A percentile compares a stretch with the other conserved stretches of the same genome.
Conservation (phyloP, 495 filamentous ascomycete genomes). For the Cenococcum geophilum region DNA sequence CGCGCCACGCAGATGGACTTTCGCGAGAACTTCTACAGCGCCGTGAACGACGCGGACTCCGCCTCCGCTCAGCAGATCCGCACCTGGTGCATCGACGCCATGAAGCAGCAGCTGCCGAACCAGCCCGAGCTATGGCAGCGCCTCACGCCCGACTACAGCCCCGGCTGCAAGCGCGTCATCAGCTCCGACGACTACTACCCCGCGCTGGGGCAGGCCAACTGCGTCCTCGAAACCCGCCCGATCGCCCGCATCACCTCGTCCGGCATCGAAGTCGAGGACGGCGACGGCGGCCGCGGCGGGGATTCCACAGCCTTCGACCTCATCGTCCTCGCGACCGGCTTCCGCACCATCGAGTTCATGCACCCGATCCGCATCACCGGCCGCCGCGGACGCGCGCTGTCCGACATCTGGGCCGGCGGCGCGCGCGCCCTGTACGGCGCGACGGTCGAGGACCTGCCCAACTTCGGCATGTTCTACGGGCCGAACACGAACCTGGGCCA, state of each 20-base stretch:
- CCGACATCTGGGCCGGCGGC: constrained; percentile 47
- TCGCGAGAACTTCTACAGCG: constrained; percentile 43
- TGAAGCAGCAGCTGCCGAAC: constrained; percentile 40
- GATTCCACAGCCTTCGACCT: constrained; percentile 52
- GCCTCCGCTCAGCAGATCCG: constrained; percentile 36
- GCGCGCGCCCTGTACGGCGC: constrained; percentile 46
- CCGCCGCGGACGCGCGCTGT: constrained; percentile 38
- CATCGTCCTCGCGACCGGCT: constrained; percentile 51
- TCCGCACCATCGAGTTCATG: constrained; percentile 52
- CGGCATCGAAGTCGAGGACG: constrained; percentile 43
- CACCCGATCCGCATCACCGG: constrained; percentile 49
- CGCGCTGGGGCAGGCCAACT: constrained; percentile 42
- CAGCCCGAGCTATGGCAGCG: constrained; percentile 46
- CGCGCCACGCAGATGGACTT: constrained; percentile 46
- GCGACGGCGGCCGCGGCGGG: too few relatives aligned
- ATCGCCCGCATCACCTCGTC: constrained; percentile 43
- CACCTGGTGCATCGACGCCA: constrained; percentile 26
- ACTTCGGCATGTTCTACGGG: constrained; percentile 55
- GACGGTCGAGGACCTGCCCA: constrained; percentile 46
- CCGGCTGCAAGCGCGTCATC: constrained; percentile 53
- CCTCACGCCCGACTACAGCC: constrained; percentile 47
- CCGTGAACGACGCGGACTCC: constrained; percentile 39
- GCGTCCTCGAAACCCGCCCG: constrained; percentile 45
- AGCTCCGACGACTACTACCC: constrained; percentile 53
- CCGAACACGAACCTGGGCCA: constrained; percentile 53